Percentiles rank a stretch among this genome's conserved stretches.
These are phyloP conservation scores for Sutorius eximius DNA, from an alignment of 1,284 basidiomycete genomes.

Conservation along the genomic window DNA sequence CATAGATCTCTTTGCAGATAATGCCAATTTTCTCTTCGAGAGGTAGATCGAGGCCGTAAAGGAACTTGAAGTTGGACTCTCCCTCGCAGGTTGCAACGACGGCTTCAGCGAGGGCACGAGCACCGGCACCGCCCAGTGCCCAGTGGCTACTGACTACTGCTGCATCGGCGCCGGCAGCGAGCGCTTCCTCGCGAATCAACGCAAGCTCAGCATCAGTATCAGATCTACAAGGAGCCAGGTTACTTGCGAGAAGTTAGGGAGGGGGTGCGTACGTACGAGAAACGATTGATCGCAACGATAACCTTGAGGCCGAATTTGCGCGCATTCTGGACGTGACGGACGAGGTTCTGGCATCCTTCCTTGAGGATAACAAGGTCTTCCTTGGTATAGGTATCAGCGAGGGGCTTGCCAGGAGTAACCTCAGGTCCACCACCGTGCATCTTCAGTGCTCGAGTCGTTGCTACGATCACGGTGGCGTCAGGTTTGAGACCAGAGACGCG, in stretches of 20 bases:
- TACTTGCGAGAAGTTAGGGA: not conserved
- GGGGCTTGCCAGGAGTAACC: slow-evolving; percentile 93
- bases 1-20: slow-evolving; percentile 89
- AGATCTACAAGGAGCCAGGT: slow-evolving; percentile 49
- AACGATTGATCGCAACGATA: slow-evolving; percentile 94
- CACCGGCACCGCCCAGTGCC: slow-evolving; percentile 91
- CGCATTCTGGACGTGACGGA: slow-evolving; percentile 93
- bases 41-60: slow-evolving; percentile 83
- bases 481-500: slow-evolving; percentile 90
- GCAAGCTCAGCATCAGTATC: slow-evolving; percentile 91
- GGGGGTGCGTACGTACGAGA: slow-evolving; percentile 62
- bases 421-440: slow-evolving; percentile 99
- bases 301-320: slow-evolving; percentile 98
- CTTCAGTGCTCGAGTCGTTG: slow-evolving; percentile 96
- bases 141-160: slow-evolving; percentile 97
- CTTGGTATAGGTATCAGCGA: slow-evolving; percentile 91
- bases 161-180: slow-evolving; percentile 89
- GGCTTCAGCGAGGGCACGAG: slow-evolving; percentile 83
- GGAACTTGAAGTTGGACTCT: slow-evolving; percentile 83
- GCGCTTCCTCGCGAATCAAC: slow-evolving; percentile 79
- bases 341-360: slow-evolving; percentile 92
- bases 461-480: slow-evolving; percentile 94
- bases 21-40: slow-evolving; percentile 87
- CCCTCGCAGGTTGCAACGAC: slow-evolving; percentile 85
- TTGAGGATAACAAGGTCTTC: slow-evolving; percentile 91